A percentile compares a stretch with the other conserved stretches of the same genome.
phyloP scores from a whole-genome alignment of 2,329 filamentous ascomycete genomes.

The Cercospora sp. region DNA sequence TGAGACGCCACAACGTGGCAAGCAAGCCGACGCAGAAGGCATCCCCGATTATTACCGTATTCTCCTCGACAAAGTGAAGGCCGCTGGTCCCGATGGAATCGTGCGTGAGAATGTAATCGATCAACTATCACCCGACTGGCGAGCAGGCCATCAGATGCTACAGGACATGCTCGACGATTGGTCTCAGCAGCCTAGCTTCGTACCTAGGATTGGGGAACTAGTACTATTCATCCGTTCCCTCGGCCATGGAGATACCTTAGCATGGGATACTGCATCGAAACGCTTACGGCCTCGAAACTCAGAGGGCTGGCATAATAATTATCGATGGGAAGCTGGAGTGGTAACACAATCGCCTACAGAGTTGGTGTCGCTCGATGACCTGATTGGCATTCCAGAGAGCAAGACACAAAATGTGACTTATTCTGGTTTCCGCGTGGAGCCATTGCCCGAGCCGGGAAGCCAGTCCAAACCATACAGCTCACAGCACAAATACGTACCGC shows the following conservation, averaged over 20 bases:
- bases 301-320: conserved; percentile 30
- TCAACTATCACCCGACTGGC: conserved; percentile 58
- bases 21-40: conserved; percentile 53
- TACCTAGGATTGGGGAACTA: conserved; percentile 58
- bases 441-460: conserved; percentile 51
- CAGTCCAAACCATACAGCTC: conserved; percentile 54
- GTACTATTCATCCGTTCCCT: conserved; percentile 54
- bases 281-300: conserved; percentile 29
- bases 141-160: conserved; percentile 50
- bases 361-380: conserved; percentile 47
- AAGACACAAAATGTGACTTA: conserved; percentile 48
- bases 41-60: conserved; percentile 56
- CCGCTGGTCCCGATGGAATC: conserved; percentile 33
- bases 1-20: conserved; percentile 17
- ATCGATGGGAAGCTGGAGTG: conserved; percentile 59
- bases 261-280: conserved; percentile 32
- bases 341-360: conserved; percentile 55
- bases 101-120: conserved; percentile 53
- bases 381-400: conserved; percentile 46
- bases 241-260: conserved; percentile 34
- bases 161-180: conserved; percentile 46
- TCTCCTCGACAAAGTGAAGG: conserved; percentile 52
- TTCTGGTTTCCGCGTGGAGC: conserved; percentile 60
- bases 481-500: conserved; percentile 57
- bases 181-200: conserved; percentile 50